Conservation (phyloP, 2,329 filamentous ascomycete genomes). For the Bipolaris cookei region DNA sequence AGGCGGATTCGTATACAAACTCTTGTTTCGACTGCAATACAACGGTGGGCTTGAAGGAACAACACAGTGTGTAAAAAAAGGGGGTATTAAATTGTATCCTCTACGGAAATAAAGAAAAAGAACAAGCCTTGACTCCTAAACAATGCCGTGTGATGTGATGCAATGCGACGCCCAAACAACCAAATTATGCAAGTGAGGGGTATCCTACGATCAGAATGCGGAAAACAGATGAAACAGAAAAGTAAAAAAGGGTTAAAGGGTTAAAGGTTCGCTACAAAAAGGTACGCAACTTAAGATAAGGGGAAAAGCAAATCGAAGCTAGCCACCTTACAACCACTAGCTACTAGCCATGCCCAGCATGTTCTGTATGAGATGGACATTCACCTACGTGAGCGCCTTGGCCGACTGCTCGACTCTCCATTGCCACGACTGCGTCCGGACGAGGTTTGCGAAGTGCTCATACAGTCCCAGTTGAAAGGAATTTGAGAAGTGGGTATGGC, state of each 20-base stretch:
- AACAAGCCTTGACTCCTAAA: neutral
- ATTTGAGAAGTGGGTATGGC: constrained; percentile 39
- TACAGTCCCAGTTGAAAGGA: constrained; percentile 48
- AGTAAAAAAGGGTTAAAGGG: neutral
- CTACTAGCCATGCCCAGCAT: neutral
- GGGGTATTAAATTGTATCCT: neutral
- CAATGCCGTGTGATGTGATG: neutral
- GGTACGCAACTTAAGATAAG: neutral
- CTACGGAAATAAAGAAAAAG: neutral
- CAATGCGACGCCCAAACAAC: constrained; percentile 9
- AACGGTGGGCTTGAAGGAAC: neutral
- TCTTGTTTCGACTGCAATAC: neutral
- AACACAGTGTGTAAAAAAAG: neutral
- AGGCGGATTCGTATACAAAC: no score
- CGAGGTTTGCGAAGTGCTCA: constrained; percentile 45
- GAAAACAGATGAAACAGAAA: neutral
- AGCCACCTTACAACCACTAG: neutral
- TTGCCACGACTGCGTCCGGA: constrained; percentile 17
- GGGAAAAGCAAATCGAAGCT: neutral
- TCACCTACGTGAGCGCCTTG: constrained; percentile 38
- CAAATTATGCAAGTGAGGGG: constrained; percentile 8
- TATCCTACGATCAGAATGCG: constrained; percentile 4
- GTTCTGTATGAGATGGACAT: neutral
- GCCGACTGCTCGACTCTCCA: constrained; percentile 32
- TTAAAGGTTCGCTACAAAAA: no score